A percentile compares a stretch with the other conserved stretches of the same genome.
These are phyloP conservation scores for Vanilla planifolia DNA, from an alignment of 106 monocot species.

Conservation along the genomic window DNA sequence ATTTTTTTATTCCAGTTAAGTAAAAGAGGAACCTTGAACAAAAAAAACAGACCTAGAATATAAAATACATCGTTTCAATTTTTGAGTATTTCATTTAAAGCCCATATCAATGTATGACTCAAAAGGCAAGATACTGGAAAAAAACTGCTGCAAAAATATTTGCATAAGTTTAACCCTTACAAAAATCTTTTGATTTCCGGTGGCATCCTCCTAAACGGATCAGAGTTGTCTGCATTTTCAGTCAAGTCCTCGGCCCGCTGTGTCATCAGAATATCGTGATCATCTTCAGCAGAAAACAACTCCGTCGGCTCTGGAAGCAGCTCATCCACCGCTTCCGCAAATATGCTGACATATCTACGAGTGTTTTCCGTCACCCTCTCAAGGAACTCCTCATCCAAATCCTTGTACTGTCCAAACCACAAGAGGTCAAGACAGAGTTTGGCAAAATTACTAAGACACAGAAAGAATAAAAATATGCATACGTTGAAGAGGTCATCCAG, in stretches of 20 bases:
- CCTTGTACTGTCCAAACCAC: slow-evolving; percentile 63
- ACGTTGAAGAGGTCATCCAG: slow-evolving; percentile 88
- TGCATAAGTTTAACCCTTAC: no score
- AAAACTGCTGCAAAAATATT: no score
- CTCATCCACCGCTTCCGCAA: slow-evolving; percentile 70
- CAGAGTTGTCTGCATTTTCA: slow-evolving; percentile 50
- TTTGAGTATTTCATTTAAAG: no score
- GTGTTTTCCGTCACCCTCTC: slow-evolving; percentile 80
- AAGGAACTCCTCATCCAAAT: slow-evolving; percentile 78
- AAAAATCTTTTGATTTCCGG: slow-evolving; percentile 90
- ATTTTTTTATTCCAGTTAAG: no score
- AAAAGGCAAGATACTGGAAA: no score
- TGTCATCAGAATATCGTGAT: slow-evolving; percentile 85
- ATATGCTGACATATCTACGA: slow-evolving; percentile 63
- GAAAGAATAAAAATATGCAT: slow-evolving; percentile 3
- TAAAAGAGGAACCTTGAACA: no score
- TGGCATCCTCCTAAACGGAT: slow-evolving; percentile 79
- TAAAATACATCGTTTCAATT: no score
- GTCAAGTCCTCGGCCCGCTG: slow-evolving; percentile 70
- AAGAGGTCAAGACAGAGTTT: neutral
- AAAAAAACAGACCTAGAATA: no score
- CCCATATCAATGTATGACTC: no score
- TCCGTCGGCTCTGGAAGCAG: slow-evolving; percentile 84
- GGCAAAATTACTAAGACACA: neutral
- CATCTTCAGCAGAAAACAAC: slow-evolving; percentile 63